Evolutionary conservation across 805 yeast genomes (phyloP).

Genomic region (Metschnikowia corniflorae): DNA sequence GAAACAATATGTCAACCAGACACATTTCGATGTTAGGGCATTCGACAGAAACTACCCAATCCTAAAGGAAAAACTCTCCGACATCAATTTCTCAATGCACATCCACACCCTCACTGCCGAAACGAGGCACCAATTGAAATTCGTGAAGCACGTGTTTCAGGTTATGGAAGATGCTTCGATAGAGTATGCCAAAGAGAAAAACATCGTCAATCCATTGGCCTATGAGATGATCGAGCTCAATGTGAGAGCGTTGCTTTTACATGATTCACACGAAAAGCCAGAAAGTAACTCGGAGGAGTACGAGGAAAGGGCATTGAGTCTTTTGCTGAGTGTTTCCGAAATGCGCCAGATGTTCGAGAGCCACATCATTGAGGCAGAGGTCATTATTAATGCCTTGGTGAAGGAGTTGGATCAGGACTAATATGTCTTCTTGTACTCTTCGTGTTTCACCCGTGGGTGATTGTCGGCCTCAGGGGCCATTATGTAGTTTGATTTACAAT

Average conservation of each 20-base stretch:
- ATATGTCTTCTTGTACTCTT: too few species aligned
- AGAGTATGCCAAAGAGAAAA: not conserved
- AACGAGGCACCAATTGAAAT: not conserved
- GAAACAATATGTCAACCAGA: constrained; percentile 1
- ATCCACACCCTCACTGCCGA: not conserved
- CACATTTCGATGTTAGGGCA: not conserved
- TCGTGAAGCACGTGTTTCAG: constrained; percentile 2
- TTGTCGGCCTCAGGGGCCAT: too few species aligned
- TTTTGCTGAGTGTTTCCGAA: not conserved
- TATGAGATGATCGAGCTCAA: constrained; percentile 3
- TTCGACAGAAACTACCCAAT: not conserved
- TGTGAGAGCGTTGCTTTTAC: constrained; percentile 1
- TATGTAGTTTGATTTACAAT: too few species aligned
- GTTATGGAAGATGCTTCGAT: constrained; percentile 7
- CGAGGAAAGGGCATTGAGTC: not conserved
- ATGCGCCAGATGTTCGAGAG: constrained; percentile 3
- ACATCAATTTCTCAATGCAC: not conserved
- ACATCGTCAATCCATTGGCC: not conserved
- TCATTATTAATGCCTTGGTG: not conserved
- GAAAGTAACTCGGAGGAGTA: not conserved
- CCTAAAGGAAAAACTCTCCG: not conserved
- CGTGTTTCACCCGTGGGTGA: too few species aligned
- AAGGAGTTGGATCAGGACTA: too few species aligned
- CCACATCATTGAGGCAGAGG: constrained; percentile 1
- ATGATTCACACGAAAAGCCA: constrained; percentile 4